A percentile compares a stretch with the other conserved stretches of the same genome.
phyloP scores from a whole-genome alignment of 352 stramenopile genomes.

The Phytopythium vexans region DNA sequence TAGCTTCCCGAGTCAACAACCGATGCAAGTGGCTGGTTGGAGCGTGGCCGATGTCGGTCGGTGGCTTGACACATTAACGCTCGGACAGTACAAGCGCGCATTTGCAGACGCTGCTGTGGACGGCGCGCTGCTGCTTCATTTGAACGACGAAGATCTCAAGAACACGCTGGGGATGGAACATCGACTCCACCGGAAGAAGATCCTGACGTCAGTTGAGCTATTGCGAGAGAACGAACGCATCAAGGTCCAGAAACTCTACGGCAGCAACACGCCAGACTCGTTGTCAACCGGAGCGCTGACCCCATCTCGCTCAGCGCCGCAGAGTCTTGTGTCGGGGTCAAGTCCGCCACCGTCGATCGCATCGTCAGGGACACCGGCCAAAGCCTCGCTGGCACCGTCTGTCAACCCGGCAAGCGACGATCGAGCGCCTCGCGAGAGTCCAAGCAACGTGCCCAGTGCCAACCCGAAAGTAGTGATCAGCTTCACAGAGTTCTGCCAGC shows the following conservation, averaged over 20 bases:
- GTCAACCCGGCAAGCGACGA: too few species aligned
- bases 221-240: constrained; percentile 52
- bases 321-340: neutral
- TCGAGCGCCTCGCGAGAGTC: too few species aligned
- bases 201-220: constrained; percentile 86
- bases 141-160: constrained; percentile 90
- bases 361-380: neutral
- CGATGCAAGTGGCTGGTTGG: constrained; percentile 69
- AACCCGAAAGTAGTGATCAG: constrained; percentile 48
- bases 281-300: neutral
- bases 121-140: constrained; percentile 85
- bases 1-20: constrained; percentile 62
- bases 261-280: neutral
- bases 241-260: constrained; percentile 45
- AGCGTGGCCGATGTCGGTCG: constrained; percentile 86
- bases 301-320: neutral
- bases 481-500: constrained; percentile 74
- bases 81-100: constrained; percentile 88
- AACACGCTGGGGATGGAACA: constrained; percentile 95
- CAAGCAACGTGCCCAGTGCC: constrained; percentile 1
- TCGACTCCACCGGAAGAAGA: constrained; percentile 95
- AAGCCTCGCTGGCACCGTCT: too few species aligned
- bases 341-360: neutral
- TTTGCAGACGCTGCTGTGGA: constrained; percentile 89
- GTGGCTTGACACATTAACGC: constrained; percentile 88